phyloP scores from a whole-genome alignment of 805 yeast genomes.

The Cyberlindnera japonica region DNA sequence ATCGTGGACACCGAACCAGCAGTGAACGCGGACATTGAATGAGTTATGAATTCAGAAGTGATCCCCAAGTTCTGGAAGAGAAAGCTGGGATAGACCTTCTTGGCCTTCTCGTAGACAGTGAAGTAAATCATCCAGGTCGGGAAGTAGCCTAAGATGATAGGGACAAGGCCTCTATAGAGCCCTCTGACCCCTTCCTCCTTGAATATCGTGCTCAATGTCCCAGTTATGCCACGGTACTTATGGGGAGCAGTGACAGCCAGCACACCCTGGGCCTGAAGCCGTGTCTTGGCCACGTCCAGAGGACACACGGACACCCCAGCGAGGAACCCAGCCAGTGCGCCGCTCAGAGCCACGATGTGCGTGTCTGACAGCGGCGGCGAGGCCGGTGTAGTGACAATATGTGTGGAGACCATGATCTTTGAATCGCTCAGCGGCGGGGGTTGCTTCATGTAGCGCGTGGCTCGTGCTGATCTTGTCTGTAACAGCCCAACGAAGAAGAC shows the following conservation, averaged over 20 bases:
- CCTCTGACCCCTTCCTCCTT: slow-evolving; percentile 81
- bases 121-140: slow-evolving; percentile 98
- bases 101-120: slow-evolving; percentile 80
- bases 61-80: slow-evolving; percentile 25
- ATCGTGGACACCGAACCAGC: slow-evolving; percentile 88
- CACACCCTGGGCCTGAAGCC: slow-evolving; percentile 87
- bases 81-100: slow-evolving; percentile 46
- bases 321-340: slow-evolving; percentile 90
- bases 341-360: slow-evolving; percentile 75
- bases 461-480: too few relatives aligned
- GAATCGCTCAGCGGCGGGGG: slow-evolving; percentile 1
- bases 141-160: slow-evolving; percentile 89
- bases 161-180: slow-evolving; percentile 83
- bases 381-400: slow-evolving; percentile 8
- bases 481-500: too few relatives aligned
- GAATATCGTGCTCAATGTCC: slow-evolving; percentile 63
- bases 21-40: slow-evolving; percentile 61
- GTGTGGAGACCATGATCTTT: slow-evolving; percentile 5
- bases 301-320: slow-evolving; percentile 94
- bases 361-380: slow-evolving; percentile 32
- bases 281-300: slow-evolving; percentile 89
- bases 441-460: background rate
- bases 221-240: slow-evolving; percentile 54
- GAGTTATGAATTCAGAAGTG: slow-evolving; percentile 34
- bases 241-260: slow-evolving; percentile 5